These are phyloP conservation scores for Maudiozyma humilis DNA, from an alignment of 1,139 yeast species.

Conservation along the genomic window DNA sequence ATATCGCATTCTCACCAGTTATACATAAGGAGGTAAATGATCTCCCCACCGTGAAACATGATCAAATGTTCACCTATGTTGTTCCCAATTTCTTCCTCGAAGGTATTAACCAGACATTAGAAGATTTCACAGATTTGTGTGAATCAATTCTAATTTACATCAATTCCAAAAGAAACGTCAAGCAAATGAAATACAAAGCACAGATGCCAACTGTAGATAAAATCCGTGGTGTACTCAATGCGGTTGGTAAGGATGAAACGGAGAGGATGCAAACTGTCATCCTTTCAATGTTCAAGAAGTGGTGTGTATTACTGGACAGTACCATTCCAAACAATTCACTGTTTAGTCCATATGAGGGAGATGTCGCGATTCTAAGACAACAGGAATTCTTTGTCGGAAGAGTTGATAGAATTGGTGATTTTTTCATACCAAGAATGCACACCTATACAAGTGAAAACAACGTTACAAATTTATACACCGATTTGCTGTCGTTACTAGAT, in stretches of 20 bases:
- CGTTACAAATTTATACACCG: conserved; percentile 12
- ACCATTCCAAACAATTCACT: conserved; percentile 25
- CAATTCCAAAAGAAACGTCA: conserved; percentile 4
- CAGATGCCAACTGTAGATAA: conserved; percentile 17
- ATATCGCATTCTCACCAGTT: conserved; percentile 37
- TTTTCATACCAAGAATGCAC: conserved; percentile 27
- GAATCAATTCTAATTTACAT: conserved; percentile 3
- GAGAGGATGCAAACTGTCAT: conserved; percentile 8
- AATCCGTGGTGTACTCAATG: conserved; percentile 15
- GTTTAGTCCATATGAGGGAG: conserved; percentile 25
- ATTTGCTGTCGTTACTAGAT: conserved; percentile 14
- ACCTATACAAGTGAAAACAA: conserved; percentile 12
- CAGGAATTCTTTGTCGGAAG: conserved; percentile 28
- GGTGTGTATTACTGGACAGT: conserved; percentile 23
- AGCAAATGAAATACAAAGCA: conserved; percentile 8
- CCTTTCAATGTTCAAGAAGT: conserved; percentile 21
- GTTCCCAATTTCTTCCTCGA: conserved; percentile 23
- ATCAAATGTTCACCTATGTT: conserved; percentile 7
- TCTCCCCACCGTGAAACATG: conserved; percentile 23
- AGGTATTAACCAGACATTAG: conserved; percentile 18
- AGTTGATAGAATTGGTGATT: conserved; percentile 28
- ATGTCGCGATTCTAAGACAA: conserved; percentile 22
- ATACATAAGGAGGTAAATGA: conserved; percentile 35
- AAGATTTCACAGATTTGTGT: conserved; percentile 8
- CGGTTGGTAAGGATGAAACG: conserved; percentile 9